Conservation (phyloP, 129 eudicot species). For the Kitagawia praeruptora region DNA sequence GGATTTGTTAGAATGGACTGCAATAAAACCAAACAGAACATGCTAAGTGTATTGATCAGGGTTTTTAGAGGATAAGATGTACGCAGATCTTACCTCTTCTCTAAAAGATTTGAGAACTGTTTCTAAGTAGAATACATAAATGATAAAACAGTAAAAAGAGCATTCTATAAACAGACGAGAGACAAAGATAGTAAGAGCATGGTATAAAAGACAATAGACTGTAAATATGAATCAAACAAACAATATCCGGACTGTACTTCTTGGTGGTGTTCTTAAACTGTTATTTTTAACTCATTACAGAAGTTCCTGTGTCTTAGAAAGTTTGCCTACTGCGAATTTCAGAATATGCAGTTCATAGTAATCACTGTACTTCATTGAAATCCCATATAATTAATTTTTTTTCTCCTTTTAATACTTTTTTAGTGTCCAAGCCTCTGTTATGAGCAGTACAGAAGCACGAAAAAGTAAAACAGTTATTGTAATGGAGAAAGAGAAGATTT, state of each 20-base stretch:
- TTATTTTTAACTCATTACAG: neutral
- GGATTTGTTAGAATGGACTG: neutral
- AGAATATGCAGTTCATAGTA: neutral
- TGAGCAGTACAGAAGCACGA: slow-evolving; percentile 68
- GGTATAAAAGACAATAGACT: neutral
- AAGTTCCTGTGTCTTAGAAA: neutral
- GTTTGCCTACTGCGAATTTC: neutral
- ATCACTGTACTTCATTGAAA: neutral
- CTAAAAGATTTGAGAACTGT: neutral
- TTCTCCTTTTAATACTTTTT: slow-evolving; percentile 6
- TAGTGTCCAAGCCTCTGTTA: slow-evolving; percentile 87
- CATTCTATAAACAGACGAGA: neutral
- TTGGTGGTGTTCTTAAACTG: neutral
- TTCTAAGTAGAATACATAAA: neutral
- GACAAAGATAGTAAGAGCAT: neutral
- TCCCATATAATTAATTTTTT: neutral
- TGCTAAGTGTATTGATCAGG: neutral
- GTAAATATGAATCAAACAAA: too few species aligned
- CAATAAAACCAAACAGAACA: neutral
- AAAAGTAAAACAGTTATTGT: slow-evolving; percentile 68
- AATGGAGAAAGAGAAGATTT: slow-evolving; percentile 90
- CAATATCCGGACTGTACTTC: neutral
- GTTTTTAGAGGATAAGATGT: too few species aligned
- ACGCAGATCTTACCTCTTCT: neutral
- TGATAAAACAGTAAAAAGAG: neutral